phyloP scores from a whole-genome alignment of 2,329 filamentous ascomycete genomes.

The Alternaria incomplexa region DNA sequence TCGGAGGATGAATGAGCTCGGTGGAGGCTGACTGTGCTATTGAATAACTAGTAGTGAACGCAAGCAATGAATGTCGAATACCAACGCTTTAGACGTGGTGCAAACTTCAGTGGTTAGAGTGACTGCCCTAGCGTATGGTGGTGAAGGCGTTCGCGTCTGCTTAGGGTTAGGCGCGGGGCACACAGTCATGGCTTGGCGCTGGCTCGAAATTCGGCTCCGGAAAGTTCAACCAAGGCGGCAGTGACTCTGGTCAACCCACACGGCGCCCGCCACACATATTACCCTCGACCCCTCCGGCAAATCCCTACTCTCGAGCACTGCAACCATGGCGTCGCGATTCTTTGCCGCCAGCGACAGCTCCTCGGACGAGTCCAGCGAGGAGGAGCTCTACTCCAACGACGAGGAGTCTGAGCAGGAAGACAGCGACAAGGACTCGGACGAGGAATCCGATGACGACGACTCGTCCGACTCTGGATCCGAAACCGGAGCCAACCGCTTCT shows the following conservation, averaged over 20 bases:
- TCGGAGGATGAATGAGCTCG: background rate
- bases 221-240: conserved; percentile 22
- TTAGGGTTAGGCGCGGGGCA: conserved; percentile 18
- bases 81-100: background rate
- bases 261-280: conserved; percentile 27
- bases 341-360: conserved; percentile 97
- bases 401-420: conserved; percentile 54
- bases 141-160: conserved; percentile 9
- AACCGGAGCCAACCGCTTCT: conserved; percentile 80
- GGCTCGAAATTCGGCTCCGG: conserved; percentile 28
- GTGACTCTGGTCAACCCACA: conserved; percentile 19
- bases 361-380: conserved; percentile 89
- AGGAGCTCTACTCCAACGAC: conserved; percentile 91
- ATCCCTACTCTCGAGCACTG: conserved; percentile 30
- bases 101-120: background rate
- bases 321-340: conserved; percentile 75
- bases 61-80: background rate
- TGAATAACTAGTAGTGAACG: background rate
- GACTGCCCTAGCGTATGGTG: background rate
- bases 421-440: conserved; percentile 62
- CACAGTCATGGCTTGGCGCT: conserved; percentile 22
- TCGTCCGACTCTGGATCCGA: conserved; percentile 64
- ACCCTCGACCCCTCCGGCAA: conserved; percentile 29
- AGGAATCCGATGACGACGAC: conserved; percentile 64
- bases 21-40: background rate